Evolutionary conservation across 371 early-diverging fungal species (phyloP).

Genomic region (Dichotomocladium elegans): DNA sequence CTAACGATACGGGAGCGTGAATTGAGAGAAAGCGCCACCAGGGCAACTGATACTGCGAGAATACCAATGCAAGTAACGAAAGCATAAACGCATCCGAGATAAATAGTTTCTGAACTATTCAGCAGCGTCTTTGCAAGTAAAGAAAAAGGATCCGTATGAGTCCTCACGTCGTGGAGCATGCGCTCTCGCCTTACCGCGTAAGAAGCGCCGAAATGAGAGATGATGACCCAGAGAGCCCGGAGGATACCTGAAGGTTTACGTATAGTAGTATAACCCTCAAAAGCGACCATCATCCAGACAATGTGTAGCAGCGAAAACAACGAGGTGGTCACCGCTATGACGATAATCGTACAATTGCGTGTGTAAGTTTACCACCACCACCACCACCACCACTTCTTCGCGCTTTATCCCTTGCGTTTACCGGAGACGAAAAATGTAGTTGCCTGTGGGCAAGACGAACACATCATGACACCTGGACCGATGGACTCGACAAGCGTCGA

Average conservation of each 20-base stretch:
- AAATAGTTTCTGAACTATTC: slow-evolving; percentile 37
- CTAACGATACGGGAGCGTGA: slow-evolving; percentile 16
- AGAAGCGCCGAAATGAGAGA: slow-evolving; percentile 61
- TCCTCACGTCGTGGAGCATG: not conserved
- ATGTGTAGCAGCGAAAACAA: slow-evolving; percentile 67
- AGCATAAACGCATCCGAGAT: slow-evolving; percentile 49
- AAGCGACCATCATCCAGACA: slow-evolving; percentile 70
- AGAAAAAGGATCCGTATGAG: not conserved
- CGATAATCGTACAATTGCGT: no score
- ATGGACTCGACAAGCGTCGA: slow-evolving; percentile 59
- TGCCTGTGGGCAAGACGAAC: slow-evolving; percentile 58
- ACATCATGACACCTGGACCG: slow-evolving; percentile 68
- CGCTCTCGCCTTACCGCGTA: slow-evolving; percentile 37
- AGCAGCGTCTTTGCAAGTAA: slow-evolving; percentile 39
- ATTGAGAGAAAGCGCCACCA: slow-evolving; percentile 27
- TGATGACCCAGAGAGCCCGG: slow-evolving; percentile 44
- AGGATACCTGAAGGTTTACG: slow-evolving; percentile 20
- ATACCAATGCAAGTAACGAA: slow-evolving; percentile 42
- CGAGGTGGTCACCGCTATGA: slow-evolving; percentile 59
- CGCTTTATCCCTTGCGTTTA: slow-evolving; percentile 8
- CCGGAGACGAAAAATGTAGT: slow-evolving; percentile 66
- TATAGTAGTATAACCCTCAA: slow-evolving; percentile 54
- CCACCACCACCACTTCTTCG: no score
- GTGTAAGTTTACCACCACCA: not conserved
- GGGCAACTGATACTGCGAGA: slow-evolving; percentile 29